phyloP scores from a whole-genome alignment of 2,329 filamentous ascomycete species.

The Cladophialophora exuberans region DNA sequence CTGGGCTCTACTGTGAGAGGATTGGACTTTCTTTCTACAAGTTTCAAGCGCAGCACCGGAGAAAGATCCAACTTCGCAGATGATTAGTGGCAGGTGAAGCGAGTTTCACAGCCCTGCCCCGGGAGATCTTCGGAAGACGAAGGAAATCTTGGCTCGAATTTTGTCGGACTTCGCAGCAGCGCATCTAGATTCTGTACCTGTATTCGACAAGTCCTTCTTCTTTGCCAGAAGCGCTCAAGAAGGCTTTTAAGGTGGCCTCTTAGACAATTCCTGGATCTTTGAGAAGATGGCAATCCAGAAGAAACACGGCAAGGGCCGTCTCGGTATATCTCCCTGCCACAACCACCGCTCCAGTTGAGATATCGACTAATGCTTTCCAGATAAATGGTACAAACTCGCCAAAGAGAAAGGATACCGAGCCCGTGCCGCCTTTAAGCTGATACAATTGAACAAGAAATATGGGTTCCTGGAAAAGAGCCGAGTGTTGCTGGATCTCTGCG shows the following conservation, averaged over 20 bases:
- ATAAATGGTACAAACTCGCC: slow-evolving; percentile 98
- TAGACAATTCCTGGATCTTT: not conserved
- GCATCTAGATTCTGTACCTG: not conserved
- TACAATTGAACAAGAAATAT: slow-evolving; percentile 99
- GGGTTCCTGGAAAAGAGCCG: slow-evolving; percentile 96
- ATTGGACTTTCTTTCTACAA: too few species aligned
- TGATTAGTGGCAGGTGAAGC: not conserved
- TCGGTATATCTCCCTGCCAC: slow-evolving; percentile 8
- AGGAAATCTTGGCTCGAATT: slow-evolving; percentile 10
- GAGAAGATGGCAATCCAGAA: slow-evolving; percentile 88
- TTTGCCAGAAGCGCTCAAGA: not conserved
- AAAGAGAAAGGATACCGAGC: slow-evolving; percentile 98
- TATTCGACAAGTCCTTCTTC: not conserved
- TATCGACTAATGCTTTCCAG: slow-evolving; percentile 55
- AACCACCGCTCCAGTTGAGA: slow-evolving; percentile 2
- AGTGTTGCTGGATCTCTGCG: slow-evolving; percentile 95
- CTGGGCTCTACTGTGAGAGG: not conserved
- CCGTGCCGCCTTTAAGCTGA: slow-evolving; percentile 94
- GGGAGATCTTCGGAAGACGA: not conserved
- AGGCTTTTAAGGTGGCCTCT: not conserved
- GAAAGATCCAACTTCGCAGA: not conserved
- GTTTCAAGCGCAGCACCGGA: not conserved
- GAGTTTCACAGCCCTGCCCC: not conserved
- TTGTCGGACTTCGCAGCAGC: not conserved
- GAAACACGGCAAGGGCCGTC: slow-evolving; percentile 59